Base-by-base conservation (phyloP, 495 filamentous ascomycete species). In the Xylaria palmicola region DNA sequence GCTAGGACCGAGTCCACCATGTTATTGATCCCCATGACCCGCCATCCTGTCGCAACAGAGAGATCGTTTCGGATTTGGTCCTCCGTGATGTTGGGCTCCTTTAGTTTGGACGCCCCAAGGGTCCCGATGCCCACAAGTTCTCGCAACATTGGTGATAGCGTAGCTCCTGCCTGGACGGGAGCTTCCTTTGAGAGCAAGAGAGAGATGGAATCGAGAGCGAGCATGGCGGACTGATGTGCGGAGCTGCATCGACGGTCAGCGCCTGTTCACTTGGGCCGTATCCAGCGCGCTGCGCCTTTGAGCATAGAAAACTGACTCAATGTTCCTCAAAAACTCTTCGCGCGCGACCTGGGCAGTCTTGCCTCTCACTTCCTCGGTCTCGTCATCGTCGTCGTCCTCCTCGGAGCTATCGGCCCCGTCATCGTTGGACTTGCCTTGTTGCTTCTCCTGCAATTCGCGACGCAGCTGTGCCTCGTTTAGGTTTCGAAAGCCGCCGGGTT, bases 181-280 rank as follows among this genome's bases (percentile, higher is more conserved):
- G 80, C 77, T 63, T 94, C 82, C 68, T 91, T 91, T 8, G 92
- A 91, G 1, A 96, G 77, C 1, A 96, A 75, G 9, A 97, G 83
- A 12, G 94, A 97, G 39, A 97, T 73, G 63, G 91, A 90, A 68
- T 98, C 92, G 50, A 96, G 83, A 3, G 85, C 84, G 26, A 86
- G 76, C 68, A 85, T 70, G 40, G 88, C 83, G 65, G 88, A 83
- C 68, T 87, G 83, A 37, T 86, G 80, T 5, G 91, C 91, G 65
- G 67, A 60, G 19, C 74, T 76, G 52, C 12, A 32, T 15, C 15
- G 1, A 32, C 54, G 29, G 63, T 61, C 37, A 72, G 62, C 39
- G 37, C 5, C 17, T 36, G 20, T 40, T 37, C 24, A 9, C 37
- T 26, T 13, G 10, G 9, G 49, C 26, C 7, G 7, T 3, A 15